phyloP scores from a whole-genome alignment of 2,329 filamentous ascomycete species.

The Calonectria ilicicola region DNA sequence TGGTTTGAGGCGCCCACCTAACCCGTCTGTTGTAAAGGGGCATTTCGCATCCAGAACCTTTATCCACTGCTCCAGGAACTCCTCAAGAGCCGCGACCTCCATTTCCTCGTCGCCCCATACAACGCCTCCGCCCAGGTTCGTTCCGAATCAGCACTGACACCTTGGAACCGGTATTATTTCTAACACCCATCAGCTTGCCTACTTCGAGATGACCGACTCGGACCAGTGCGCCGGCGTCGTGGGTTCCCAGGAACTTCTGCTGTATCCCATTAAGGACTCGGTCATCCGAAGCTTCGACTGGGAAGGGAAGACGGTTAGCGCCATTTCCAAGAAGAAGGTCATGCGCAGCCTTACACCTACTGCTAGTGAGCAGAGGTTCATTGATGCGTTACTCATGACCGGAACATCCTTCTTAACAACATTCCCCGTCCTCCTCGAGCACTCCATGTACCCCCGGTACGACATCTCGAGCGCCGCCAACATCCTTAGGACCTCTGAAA shows the following conservation, averaged over 20 bases:
- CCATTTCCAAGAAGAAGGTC: slow-evolving; percentile 75
- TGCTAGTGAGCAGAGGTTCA: slow-evolving; percentile 78
- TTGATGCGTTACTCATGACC: slow-evolving; percentile 85
- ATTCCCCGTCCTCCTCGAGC: slow-evolving; percentile 81
- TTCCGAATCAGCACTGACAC: slow-evolving; percentile 17
- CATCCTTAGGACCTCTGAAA: slow-evolving; percentile 77
- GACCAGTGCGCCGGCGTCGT: slow-evolving; percentile 81
- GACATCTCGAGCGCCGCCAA: slow-evolving; percentile 82
- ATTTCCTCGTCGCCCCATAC: slow-evolving; percentile 88
- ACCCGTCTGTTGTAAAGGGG: slow-evolving; percentile 62
- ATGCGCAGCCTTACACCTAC: slow-evolving; percentile 75
- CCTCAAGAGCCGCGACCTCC: slow-evolving; percentile 74
- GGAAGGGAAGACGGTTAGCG: slow-evolving; percentile 72
- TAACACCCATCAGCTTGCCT: slow-evolving; percentile 71
- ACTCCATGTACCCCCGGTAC: slow-evolving; percentile 64
- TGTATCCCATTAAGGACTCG: slow-evolving; percentile 85
- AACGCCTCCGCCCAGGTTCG: slow-evolving; percentile 87
- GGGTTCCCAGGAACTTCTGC: slow-evolving; percentile 85
- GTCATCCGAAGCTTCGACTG: slow-evolving; percentile 78
- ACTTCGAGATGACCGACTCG: slow-evolving; percentile 76
- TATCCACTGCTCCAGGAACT: slow-evolving; percentile 83
- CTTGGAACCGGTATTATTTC: slow-evolving; percentile 6
- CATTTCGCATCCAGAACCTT: slow-evolving; percentile 77
- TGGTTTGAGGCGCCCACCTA: slow-evolving; percentile 35
- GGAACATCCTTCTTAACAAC: slow-evolving; percentile 84